Evolutionary conservation across 306 rosid species (phyloP).

Genomic region (Casuarina cunninghamiana): DNA sequence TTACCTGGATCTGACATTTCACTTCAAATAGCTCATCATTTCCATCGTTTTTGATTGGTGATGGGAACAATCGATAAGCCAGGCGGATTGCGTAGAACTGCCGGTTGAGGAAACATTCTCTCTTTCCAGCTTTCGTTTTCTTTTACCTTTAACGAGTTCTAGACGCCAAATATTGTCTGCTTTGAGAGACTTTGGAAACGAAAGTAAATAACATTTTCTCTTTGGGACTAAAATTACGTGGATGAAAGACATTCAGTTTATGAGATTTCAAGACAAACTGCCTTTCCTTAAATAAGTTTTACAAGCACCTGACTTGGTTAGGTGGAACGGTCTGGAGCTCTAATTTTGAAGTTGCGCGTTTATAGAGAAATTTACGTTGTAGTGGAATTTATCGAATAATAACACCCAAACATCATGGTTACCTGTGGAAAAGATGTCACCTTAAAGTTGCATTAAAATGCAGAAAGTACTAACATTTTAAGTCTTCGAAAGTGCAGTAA

Average conservation of each 20-base stretch:
- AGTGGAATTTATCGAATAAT: no score
- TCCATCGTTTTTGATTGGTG: background rate
- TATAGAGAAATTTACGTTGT: no score
- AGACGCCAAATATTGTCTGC: no score
- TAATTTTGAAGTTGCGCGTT: no score
- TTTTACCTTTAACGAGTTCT: background rate
- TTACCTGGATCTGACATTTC: background rate
- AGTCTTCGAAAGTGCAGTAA: background rate
- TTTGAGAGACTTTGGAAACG: no score
- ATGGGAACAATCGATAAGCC: background rate
- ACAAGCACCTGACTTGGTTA: no score
- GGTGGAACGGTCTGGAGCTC: background rate
- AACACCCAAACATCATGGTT: no score
- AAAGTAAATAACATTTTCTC: no score
- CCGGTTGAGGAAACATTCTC: background rate
- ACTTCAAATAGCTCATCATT: background rate
- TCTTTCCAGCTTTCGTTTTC: background rate
- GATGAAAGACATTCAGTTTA: no score
- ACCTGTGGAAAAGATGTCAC: background rate
- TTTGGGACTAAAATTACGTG: no score
- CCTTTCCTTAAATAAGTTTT: no score
- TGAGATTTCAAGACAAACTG: no score
- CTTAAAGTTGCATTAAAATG: background rate
- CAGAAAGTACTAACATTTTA: background rate
- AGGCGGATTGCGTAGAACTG: background rate